Percentiles rank a stretch among this genome's conserved stretches.
Conservation (phyloP, 2,329 filamentous ascomycete species). For the Simplicillium sp. region DNA sequence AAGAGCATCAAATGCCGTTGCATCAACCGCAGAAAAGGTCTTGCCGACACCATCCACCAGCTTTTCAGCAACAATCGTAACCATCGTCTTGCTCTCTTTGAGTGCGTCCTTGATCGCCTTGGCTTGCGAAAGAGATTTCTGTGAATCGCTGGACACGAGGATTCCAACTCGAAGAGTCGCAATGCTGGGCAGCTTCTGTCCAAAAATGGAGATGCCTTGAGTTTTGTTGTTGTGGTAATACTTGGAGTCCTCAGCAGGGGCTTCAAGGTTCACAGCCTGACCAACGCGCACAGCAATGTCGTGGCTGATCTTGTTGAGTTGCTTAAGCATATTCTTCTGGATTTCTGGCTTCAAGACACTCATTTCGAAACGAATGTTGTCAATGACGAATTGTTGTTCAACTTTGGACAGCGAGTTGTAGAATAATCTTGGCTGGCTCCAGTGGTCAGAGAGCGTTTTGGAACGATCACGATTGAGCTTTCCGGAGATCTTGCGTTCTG, state of each 20-base stretch:
- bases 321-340: constrained; percentile 54
- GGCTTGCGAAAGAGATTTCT: constrained; percentile 37
- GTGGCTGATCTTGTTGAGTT: constrained; percentile 60
- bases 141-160: constrained; percentile 35
- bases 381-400: constrained; percentile 64
- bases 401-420: constrained; percentile 59
- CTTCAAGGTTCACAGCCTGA: constrained; percentile 45
- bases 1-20: constrained; percentile 52
- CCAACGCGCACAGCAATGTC: constrained; percentile 59
- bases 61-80: constrained; percentile 51
- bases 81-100: constrained; percentile 39
- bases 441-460: constrained; percentile 62
- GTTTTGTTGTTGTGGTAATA: constrained; percentile 66
- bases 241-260: constrained; percentile 47
- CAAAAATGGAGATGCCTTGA: constrained; percentile 48
- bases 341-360: constrained; percentile 51
- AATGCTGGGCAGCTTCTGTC: constrained; percentile 46
- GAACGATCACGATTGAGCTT: too few species aligned
- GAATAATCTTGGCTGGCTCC: constrained; percentile 64
- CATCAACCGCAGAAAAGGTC: constrained; percentile 58
- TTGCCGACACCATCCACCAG: constrained; percentile 44
- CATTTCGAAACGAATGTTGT: constrained; percentile 64
- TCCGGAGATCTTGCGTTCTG: too few species aligned
- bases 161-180: constrained; percentile 56
- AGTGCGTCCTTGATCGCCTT: constrained; percentile 39